Evolutionary conservation across 345 rosid species (phyloP).

Genomic region (Eucalyptus erythrocorys): DNA sequence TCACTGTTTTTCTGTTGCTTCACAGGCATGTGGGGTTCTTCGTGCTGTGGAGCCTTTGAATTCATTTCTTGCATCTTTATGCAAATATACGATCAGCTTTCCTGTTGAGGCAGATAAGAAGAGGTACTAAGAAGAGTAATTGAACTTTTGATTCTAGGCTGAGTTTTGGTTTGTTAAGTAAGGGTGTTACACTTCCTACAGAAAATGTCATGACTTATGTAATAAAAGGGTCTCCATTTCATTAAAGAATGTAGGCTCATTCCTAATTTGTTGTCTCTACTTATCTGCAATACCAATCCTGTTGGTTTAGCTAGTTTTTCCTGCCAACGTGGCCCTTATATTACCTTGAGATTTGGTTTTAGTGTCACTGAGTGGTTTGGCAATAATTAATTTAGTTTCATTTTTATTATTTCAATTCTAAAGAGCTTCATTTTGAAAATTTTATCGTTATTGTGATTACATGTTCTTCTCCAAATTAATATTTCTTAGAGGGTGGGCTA

Average conservation of each 20-base stretch:
- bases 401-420: not conserved
- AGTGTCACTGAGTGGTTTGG: not conserved
- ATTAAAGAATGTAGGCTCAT: not conserved
- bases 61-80: conserved; percentile 91
- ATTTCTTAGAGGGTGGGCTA: not conserved
- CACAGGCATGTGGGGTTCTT: conserved; percentile 97
- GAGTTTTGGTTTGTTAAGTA: not conserved
- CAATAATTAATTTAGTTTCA: not conserved
- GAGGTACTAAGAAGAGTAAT: conserved; percentile 30
- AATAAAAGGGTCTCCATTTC: not conserved
- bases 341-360: not conserved
- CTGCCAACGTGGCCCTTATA: not conserved
- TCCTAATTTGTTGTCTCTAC: not conserved
- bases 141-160: not conserved
- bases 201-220: not conserved
- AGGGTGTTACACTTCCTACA: not conserved
- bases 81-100: conserved; percentile 84
- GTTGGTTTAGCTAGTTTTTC: not conserved
- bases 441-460: not conserved
- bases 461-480: not conserved
- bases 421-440: not conserved
- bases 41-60: conserved; percentile 94
- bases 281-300: not conserved
- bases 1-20: not conserved
- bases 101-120: conserved; percentile 68